A percentile compares a stretch with the other conserved stretches of the same genome.
Conservation (phyloP, 169 alveolate genomes). For the Blepharisma undulans region DNA sequence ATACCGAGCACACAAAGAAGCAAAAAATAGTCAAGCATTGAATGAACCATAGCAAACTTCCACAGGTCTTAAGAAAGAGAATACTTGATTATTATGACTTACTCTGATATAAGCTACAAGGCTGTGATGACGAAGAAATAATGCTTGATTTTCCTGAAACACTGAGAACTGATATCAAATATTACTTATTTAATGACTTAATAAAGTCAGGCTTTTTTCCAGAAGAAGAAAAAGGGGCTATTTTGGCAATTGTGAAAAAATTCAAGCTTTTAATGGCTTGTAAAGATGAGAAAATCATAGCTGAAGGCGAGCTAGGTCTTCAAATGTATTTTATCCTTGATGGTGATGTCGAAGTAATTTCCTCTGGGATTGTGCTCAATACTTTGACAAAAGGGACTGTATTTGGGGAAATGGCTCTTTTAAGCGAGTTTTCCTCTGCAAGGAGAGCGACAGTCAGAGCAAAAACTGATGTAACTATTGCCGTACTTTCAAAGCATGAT, state of each 20-base stretch:
- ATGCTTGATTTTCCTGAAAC: slow-evolving; percentile 52
- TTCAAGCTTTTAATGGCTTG: slow-evolving; percentile 45
- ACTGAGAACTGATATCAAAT: slow-evolving; percentile 36
- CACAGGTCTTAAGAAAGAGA: slow-evolving; percentile 34
- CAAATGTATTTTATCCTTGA: slow-evolving; percentile 63
- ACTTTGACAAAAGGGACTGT: slow-evolving; percentile 37
- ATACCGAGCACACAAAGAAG: slow-evolving; percentile 42
- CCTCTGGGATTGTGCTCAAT: slow-evolving; percentile 35
- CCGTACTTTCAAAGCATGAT: slow-evolving; percentile 52
- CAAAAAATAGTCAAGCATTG: slow-evolving; percentile 36
- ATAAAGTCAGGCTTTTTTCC: slow-evolving; percentile 53
- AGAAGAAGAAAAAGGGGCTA: slow-evolving; percentile 53
- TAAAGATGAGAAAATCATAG: slow-evolving; percentile 48
- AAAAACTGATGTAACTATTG: slow-evolving; percentile 42
- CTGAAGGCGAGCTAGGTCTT: slow-evolving; percentile 53
- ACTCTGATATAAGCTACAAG: slow-evolving; percentile 58
- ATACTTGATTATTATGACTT: slow-evolving; percentile 44
- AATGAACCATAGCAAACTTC: slow-evolving; percentile 41
- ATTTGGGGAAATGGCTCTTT: slow-evolving; percentile 73
- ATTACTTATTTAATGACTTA: slow-evolving; percentile 40
- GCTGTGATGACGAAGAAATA: slow-evolving; percentile 49
- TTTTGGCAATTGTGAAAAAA: slow-evolving; percentile 35
- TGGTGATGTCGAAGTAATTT: slow-evolving; percentile 48
- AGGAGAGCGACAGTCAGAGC: slow-evolving; percentile 62
- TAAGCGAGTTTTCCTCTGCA: slow-evolving; percentile 24